Base-by-base conservation (phyloP, 441 rosid genomes). In the Erodium trifolium region DNA sequence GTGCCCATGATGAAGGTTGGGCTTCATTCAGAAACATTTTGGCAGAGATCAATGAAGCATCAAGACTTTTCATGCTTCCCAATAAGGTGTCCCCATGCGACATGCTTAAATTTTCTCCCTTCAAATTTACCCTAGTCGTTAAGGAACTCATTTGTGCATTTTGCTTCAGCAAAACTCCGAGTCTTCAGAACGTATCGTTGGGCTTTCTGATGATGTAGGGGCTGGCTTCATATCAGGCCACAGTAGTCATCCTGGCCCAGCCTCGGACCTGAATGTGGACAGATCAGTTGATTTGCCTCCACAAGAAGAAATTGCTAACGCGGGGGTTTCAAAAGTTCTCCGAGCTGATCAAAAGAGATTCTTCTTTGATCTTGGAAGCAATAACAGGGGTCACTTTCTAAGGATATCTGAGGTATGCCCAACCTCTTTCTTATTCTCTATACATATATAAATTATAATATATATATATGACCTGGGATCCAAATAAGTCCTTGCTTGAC, bases 171-270 rank as follows among this genome's bases (percentile, higher is more conserved):
- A 86, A 79, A 78, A 75, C 75, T 82, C 90, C 66, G 96, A 88
- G 78, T 71, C 82, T 79, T 79, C 90, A 66, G 96, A 89, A 78
- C 87, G 70, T 66, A 69, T 90, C 63, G 94, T 81, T 75, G 98
- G 97, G 74, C 97, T 93, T 69, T 93, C 98, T 19, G 96, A 93
- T 82, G 98, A 93, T 79, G 98, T 93, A 4, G 98, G 97, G 71
- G 98, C 96, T 73, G 98, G 98, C 72, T 93, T 93, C 80, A 93
- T 93, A 76, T 82, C 98, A 77, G 98, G 98, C 59, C 91, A 91
- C 70, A 82, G 88, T 67, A 86, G 77, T 68, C 97, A 93, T 70
- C 84, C 92, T 51, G 77, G 79, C 75, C 70, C 92, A 53, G 75
- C 86, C 76, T 83, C 94, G 47, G 96, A 89, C 65, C 73, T 84